Evolutionary conservation across 208 protist species (phyloP), one percentile per base, ranked within the genome.

Genomic region (Wallacemonas sp.): DNA sequence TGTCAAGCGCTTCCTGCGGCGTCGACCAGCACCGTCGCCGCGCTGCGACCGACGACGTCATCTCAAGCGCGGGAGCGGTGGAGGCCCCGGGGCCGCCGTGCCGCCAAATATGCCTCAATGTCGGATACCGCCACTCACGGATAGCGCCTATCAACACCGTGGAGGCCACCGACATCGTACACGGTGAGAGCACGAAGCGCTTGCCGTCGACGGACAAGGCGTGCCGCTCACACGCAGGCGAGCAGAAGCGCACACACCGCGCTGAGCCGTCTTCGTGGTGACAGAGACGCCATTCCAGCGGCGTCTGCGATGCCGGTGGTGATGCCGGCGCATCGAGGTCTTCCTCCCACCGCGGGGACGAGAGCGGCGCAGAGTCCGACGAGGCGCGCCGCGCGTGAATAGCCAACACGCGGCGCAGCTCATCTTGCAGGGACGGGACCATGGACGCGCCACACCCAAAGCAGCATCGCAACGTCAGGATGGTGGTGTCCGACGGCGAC

Each of bases 381-480:
- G n/a, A n/a, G n/a, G 66, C 46, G 17, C 27, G 13, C 21, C 10
- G 10, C 2, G 22, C 9, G 3, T 32, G 32, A 26, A 15, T 58
- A 10, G 26, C 27, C 12, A 36, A 34, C 15, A 85, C 19, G 1
- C 74, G 74, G 24, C 45, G 27, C 32, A 68, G 78, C 24, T 85
- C 74, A n/a, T 67, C 75, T 21, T 9, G 0, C 9, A 81, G 38
- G 22, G 34, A 68, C 21, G 41, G 29, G 5, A 78, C 34, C 12
- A 82, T 66, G n/a, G 72, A 61, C 34, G 57, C 66, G 21, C 80
- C 80, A 48, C 80, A 86, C 4, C 72, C 72, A 22, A 63, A 63
- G 48, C 80, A 86, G 61, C 65, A 82, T 0, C 59, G 60, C 24
- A 68, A 12, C 22, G 41, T 38, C 15, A 38, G 44, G 9, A 36